Base-by-base conservation (phyloP, 805 yeast species). In the Candida corydali region DNA sequence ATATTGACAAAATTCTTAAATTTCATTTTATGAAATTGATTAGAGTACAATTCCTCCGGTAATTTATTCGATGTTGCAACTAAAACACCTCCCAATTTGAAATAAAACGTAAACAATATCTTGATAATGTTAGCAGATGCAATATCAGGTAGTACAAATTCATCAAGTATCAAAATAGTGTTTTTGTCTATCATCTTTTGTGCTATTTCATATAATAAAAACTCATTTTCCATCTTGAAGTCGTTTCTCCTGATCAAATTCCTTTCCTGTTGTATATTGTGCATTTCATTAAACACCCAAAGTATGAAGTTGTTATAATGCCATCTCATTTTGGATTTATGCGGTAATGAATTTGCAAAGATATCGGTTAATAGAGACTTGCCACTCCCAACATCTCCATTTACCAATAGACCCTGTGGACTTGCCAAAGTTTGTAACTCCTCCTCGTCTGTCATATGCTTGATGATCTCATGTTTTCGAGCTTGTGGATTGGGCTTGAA, bases 111-210 rank as follows among this genome's bases (percentile, higher is more conserved):
- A 56, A 82, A 80, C 34, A 82, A 55, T 10, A 79, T 66, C 52
- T 78, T 76, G 39, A 82, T 61, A 25, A 82, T 78, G 47, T 80
- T 82, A 1, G 86, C 88, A 16, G 84, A 73, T 0, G 87, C 85
- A 25, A 83, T 68, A 51, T 82, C 89, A 0, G 89, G 89, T 20
- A 82, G 52, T 83, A 81, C 80, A 58, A 82, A 82, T 53, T 83
- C 89, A 52, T 82, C 89, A 27, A 82, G 56, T 55, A 82, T 64
- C 41, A 82, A 55, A 10, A 82, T 63, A 1, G 86, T 78, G 49
- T 71, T 76, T 41, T 67, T 69, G 10, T 61, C 55, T 20, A 82
- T 71, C 78, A 82, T 66, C 35, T 70, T 78, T 35, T 77, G 75
- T 5, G 88, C 87, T 16, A 82, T 65, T 50, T 82, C 86, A 47